Percentiles rank a stretch among this genome's conserved stretches.
phyloP scores from a whole-genome alignment of 345 rosid species.

The Raphanus sativus region DNA sequence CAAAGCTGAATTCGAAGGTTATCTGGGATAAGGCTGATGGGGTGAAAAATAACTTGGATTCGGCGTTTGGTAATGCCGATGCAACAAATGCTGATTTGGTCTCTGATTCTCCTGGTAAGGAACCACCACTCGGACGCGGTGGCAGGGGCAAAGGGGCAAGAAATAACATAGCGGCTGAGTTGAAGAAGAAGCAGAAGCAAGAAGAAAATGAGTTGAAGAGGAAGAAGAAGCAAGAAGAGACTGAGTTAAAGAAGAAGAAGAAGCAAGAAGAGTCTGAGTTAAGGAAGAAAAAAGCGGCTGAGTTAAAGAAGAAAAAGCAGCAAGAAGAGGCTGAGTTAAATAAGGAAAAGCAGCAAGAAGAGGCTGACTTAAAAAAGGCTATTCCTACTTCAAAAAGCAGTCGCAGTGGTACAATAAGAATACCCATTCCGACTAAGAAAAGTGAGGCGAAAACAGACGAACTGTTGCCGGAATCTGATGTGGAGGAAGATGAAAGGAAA shows the following conservation, averaged over 20 bases:
- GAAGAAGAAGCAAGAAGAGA: too few relatives aligned
- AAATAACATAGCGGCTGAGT: too few relatives aligned
- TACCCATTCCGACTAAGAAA: not conserved
- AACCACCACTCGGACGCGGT: too few relatives aligned
- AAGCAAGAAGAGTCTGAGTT: too few relatives aligned
- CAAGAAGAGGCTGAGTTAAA: not conserved
- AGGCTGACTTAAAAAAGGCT: not conserved
- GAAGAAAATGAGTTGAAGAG: too few relatives aligned
- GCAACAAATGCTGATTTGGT: not conserved
- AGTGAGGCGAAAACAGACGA: not conserved
- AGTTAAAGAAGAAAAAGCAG: not conserved
- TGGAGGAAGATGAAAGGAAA: not conserved
- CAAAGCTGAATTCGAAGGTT: not conserved
- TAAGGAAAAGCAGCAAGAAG: not conserved
- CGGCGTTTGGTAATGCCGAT: not conserved
- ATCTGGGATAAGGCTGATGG: not conserved
- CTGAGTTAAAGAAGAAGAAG: too few relatives aligned
- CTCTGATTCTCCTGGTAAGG: too few relatives aligned
- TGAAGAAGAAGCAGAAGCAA: too few relatives aligned
- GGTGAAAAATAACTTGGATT: not conserved
- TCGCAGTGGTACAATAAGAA: not conserved
- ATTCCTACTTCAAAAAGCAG: not conserved
- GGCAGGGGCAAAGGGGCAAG: too few relatives aligned
- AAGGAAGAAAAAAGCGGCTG: not conserved
- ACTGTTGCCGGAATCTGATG: not conserved